Conservation (phyloP, 2,329 filamentous ascomycete genomes). For the Triangularia verruculosa region DNA sequence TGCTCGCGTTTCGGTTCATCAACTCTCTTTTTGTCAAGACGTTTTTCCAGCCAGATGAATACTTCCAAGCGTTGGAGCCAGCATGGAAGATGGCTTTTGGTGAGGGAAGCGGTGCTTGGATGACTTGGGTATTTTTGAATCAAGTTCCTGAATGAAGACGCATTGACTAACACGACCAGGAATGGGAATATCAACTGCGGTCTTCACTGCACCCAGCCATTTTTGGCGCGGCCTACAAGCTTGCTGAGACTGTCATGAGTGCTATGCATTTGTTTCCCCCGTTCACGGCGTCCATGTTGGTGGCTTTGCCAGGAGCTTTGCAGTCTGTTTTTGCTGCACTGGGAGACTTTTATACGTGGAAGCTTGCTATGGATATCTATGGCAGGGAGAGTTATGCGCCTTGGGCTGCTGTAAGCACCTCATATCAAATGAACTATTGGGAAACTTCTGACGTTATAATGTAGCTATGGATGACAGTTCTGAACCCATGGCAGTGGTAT, state of each 20-base stretch:
- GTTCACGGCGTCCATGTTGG: slow-evolving; percentile 62
- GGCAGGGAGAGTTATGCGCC: slow-evolving; percentile 61
- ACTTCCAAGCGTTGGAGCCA: slow-evolving; percentile 91
- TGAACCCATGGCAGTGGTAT: slow-evolving; percentile 95
- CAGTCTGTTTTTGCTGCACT: slow-evolving; percentile 77
- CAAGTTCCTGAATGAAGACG: background rate
- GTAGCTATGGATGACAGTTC: slow-evolving; percentile 64
- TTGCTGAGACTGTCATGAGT: slow-evolving; percentile 55
- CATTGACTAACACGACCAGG: slow-evolving; percentile 50
- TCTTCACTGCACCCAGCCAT: slow-evolving; percentile 88
- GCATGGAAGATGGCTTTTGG: slow-evolving; percentile 91
- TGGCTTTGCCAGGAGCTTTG: slow-evolving; percentile 68
- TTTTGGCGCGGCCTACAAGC: slow-evolving; percentile 73
- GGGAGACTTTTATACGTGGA: slow-evolving; percentile 86
- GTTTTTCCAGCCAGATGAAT: slow-evolving; percentile 98
- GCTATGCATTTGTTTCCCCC: slow-evolving; percentile 52
- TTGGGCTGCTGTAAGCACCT: slow-evolving; percentile 64
- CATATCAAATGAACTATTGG: background rate
- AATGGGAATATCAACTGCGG: slow-evolving; percentile 86
- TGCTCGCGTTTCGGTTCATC: slow-evolving; percentile 69
- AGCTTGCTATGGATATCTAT: slow-evolving; percentile 70
- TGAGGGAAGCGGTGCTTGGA: slow-evolving; percentile 72
- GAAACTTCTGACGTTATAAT: slow-evolving; percentile 32
- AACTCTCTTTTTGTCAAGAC: slow-evolving; percentile 78
- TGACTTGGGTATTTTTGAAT: slow-evolving; percentile 76